Base-by-base conservation (phyloP, 2,329 filamentous ascomycete genomes). In the Capronia americana region DNA sequence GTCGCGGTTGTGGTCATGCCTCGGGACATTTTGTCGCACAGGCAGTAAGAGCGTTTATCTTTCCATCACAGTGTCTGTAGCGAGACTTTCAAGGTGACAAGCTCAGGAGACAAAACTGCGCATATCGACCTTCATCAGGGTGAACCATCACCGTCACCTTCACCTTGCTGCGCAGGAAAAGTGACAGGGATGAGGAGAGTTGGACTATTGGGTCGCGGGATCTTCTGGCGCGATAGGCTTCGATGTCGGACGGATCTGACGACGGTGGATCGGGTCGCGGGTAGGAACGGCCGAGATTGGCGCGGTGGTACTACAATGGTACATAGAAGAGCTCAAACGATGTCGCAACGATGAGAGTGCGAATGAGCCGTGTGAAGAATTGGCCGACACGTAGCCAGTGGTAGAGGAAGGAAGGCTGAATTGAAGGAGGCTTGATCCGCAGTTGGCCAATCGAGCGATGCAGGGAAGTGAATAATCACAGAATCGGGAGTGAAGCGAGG, bases 11-110 rank as follows among this genome's bases (percentile, higher is more conserved):
- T 64, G 55, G 44, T 65, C 63, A 50, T 70, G 56, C 68, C 68
- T 61, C 55, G 65, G 65, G 65, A 68, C 68, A 70, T 70, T 46
- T 70, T 70, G 68, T 70, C 68, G 68, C 68, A 64, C 64, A 59
- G 60, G 26, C 30, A 54, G 30, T 24, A 48, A 53, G 48, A 44
- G 32, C 12, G 41, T 30, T 65, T 67, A 68, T 64, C 57, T 60
- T 64, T 66, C 68, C 68, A 70, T 70, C 68, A 62, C 65, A 51
- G 61, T 41, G 34, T 41, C 26, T 62, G 63, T 54, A 54, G 58
- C 55, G 58, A 51, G 30, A 38, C 59, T 48, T 55, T 61, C 61
- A 58, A 59, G 41, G 56, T 46, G 63, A 68, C 63, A 60, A 51
- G 66, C 63, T 61, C 24, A 32, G 20, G 26, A 51, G 23, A 57